Conservation (phyloP, 306 rosid genomes). For the Pyrus betulifolia region DNA sequence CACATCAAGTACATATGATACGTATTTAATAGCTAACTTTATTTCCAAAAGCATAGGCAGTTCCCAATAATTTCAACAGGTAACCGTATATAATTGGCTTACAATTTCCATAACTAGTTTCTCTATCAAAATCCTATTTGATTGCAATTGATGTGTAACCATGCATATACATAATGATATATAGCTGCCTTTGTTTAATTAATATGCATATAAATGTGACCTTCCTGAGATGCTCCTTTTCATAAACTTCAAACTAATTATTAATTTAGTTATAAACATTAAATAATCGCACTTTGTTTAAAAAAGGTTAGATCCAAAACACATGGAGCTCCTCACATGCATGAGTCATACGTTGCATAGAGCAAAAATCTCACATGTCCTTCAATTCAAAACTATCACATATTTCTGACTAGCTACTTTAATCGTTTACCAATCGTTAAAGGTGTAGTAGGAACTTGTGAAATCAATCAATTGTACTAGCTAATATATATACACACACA, state of each 20-base stretch:
- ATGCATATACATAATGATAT: too few species aligned
- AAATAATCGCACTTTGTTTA: background rate
- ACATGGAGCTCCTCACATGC: background rate
- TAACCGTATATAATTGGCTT: too few species aligned
- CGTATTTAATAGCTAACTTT: too few species aligned
- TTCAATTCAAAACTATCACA: background rate
- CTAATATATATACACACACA: too few species aligned
- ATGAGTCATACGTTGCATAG: background rate
- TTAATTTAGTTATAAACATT: background rate
- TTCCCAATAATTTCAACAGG: background rate
- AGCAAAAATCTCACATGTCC: background rate
- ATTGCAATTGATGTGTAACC: background rate
- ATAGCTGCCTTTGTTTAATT: background rate
- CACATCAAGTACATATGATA: too few species aligned
- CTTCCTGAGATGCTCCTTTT: background rate
- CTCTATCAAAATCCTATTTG: background rate
- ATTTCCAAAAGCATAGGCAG: background rate
- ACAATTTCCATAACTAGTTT: too few species aligned
- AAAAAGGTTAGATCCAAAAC: background rate
- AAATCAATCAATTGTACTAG: background rate
- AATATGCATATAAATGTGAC: background rate
- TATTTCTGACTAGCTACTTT: background rate
- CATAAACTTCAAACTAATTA: background rate
- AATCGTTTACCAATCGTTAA: background rate
- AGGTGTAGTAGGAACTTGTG: background rate